A percentile compares a stretch with the other conserved stretches of the same genome.
Conservation (phyloP, 768 basidiomycete species). For the Mycena vitilis region DNA sequence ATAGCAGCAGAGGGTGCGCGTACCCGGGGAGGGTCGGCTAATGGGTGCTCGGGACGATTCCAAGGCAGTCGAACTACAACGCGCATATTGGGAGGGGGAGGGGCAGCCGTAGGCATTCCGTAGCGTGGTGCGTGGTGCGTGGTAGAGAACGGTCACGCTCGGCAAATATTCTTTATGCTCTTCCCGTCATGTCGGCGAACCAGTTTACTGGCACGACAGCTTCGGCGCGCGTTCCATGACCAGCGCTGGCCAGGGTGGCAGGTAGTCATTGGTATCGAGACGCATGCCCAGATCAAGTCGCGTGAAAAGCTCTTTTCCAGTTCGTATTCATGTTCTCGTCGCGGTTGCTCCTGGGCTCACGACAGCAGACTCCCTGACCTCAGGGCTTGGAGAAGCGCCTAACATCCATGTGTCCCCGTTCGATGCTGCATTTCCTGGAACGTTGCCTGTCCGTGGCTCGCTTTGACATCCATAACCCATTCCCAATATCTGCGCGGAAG, state of each 20-base stretch:
- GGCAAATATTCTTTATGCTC: constrained; percentile 24
- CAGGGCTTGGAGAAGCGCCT: constrained; percentile 58
- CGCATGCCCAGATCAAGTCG: constrained; percentile 94
- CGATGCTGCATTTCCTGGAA: constrained; percentile 95
- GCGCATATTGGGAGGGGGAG: constrained; percentile 60
- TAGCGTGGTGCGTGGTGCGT: background rate
- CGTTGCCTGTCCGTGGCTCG: constrained; percentile 77
- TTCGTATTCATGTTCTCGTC: constrained; percentile 36
- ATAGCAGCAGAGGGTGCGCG: constrained; percentile 42
- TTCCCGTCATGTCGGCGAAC: constrained; percentile 26
- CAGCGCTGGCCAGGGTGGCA: constrained; percentile 87
- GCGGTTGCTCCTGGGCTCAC: constrained; percentile 5
- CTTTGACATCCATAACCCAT: constrained; percentile 2
- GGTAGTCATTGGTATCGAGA: constrained; percentile 93
- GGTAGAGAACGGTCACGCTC: constrained; percentile 29
- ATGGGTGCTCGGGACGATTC: constrained; percentile 78
- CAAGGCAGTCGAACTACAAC: constrained; percentile 85
- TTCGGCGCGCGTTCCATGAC: constrained; percentile 42
- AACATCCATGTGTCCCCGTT: constrained; percentile 82
- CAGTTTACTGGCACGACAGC: constrained; percentile 17
- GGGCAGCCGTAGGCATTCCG: constrained; percentile 47
- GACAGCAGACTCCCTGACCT: constrained; percentile 53
- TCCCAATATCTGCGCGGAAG: constrained; percentile 23
- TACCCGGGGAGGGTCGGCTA: constrained; percentile 76
- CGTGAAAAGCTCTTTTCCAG: constrained; percentile 90